A percentile compares a stretch with the other conserved stretches of the same genome.
Evolutionary conservation across 441 rosid genomes (phyloP).

Genomic region (Populus hybrid): DNA sequence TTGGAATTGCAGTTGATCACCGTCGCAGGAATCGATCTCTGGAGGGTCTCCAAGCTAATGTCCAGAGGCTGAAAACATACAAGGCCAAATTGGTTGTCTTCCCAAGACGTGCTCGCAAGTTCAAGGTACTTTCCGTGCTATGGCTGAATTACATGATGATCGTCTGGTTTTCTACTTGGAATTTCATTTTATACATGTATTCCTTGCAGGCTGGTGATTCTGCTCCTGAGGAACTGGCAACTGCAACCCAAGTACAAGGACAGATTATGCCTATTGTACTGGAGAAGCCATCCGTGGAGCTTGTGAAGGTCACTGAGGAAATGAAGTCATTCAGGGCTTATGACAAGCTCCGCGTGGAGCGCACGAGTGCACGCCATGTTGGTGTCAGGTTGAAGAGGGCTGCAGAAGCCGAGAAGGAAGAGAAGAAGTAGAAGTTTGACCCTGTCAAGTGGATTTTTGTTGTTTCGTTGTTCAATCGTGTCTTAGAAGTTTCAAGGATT

Average conservation of each 20-base stretch:
- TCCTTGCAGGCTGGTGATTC: conserved; percentile 68
- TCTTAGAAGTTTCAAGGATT: not conserved
- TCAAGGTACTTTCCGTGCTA: conserved; percentile 42
- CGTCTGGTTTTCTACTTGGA: not conserved
- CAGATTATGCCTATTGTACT: conserved; percentile 51
- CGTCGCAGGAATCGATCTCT: conserved; percentile 71
- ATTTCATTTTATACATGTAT: not conserved
- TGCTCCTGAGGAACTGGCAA: conserved; percentile 62
- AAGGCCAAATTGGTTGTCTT: conserved; percentile 90
- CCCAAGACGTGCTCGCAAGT: conserved; percentile 79
- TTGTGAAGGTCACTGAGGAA: conserved; percentile 55
- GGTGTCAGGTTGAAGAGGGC: conserved; percentile 74
- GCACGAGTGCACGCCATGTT: conserved; percentile 46
- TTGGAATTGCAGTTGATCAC: conserved; percentile 81
- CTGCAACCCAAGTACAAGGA: conserved; percentile 71
- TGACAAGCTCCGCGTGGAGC: conserved; percentile 55
- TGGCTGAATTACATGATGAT: not conserved
- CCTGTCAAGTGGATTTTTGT: not conserved
- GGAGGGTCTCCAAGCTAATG: conserved; percentile 79
- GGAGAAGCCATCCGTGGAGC: conserved; percentile 58
- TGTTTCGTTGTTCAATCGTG: not conserved
- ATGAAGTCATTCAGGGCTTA: conserved; percentile 63
- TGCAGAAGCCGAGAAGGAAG: conserved; percentile 71
- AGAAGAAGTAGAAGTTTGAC: conserved; percentile 45
- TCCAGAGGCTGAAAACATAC: conserved; percentile 91